Evolutionary conservation across 306 rosid species (phyloP).

Genomic region (Fagus sylvatica): DNA sequence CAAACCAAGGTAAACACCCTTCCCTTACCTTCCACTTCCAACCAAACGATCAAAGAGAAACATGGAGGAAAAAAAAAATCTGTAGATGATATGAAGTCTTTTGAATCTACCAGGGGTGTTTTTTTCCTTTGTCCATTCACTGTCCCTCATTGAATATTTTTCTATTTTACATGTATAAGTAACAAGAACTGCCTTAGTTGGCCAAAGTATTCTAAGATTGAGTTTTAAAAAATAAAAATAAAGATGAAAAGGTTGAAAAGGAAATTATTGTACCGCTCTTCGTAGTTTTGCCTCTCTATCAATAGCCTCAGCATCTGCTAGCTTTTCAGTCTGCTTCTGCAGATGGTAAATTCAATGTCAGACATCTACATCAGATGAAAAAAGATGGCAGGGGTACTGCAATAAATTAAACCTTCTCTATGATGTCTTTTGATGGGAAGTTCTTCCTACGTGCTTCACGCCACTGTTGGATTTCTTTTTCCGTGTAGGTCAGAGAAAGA

Average conservation of each 20-base stretch:
- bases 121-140: background rate
- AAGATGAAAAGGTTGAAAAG: background rate
- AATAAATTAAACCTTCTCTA: constrained; percentile 54
- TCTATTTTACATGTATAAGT: background rate
- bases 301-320: constrained; percentile 25
- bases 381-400: constrained; percentile 8
- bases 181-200: background rate
- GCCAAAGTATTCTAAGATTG: background rate
- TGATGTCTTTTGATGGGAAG: constrained; percentile 54
- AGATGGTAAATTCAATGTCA: constrained; percentile 32
- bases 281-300: constrained; percentile 53
- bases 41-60: background rate
- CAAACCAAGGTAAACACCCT: background rate
- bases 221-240: background rate
- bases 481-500: constrained; percentile 45
- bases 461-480: constrained; percentile 82
- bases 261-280: constrained; percentile 48
- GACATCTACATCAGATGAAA: constrained; percentile 27
- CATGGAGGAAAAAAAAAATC: too few species aligned
- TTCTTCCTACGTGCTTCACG: constrained; percentile 81
- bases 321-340: constrained; percentile 51
- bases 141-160: background rate
- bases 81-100: too few species aligned
- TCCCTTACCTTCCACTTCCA: background rate
- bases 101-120: too few species aligned